phyloP scores from a whole-genome alignment of 2,329 filamentous ascomycete genomes.

The Colletotrichum paranaense region DNA sequence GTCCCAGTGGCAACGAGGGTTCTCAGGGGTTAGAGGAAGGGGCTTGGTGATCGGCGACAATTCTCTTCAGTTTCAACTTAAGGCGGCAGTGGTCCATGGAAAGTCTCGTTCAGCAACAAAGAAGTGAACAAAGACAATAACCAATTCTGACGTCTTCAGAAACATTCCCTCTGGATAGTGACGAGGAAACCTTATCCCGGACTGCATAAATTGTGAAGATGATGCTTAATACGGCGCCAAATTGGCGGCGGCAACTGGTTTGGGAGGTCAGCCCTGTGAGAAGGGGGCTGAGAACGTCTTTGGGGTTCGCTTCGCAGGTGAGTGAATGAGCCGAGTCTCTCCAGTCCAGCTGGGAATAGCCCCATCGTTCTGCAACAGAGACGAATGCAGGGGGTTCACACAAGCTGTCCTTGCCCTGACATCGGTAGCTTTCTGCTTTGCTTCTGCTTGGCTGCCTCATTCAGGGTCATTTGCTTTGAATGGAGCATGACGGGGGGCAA shows the following conservation, averaged over 20 bases:
- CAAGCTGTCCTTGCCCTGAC: constrained; percentile 6
- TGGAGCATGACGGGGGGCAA: constrained; percentile 20
- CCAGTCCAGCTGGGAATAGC: constrained; percentile 10
- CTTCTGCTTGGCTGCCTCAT: constrained; percentile 32
- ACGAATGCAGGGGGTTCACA: constrained; percentile 34
- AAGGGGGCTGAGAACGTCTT: not conserved
- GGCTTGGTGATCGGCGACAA: not conserved
- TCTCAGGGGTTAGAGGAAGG: constrained; percentile 17
- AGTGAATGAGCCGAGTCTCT: not conserved
- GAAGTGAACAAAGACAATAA: constrained; percentile 1
- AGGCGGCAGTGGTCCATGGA: not conserved
- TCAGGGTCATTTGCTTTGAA: constrained; percentile 32
- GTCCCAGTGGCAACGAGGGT: not conserved
- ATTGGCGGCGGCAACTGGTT: constrained; percentile 19
- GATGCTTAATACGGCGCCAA: constrained; percentile 30
- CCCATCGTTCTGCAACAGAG: constrained; percentile 35
- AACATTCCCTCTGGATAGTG: not conserved
- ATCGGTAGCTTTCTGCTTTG: constrained; percentile 9
- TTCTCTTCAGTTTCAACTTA: not conserved
- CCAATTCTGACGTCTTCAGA: not conserved
- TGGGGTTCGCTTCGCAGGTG: not conserved
- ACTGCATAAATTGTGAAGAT: constrained; percentile 22
- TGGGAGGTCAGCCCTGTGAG: constrained; percentile 29
- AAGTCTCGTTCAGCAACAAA: not conserved
- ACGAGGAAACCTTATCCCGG: constrained; percentile 3